These are phyloP conservation scores for Phylloporus rhodoxanthus DNA, from an alignment of 768 basidiomycete species.

Conservation along the genomic window DNA sequence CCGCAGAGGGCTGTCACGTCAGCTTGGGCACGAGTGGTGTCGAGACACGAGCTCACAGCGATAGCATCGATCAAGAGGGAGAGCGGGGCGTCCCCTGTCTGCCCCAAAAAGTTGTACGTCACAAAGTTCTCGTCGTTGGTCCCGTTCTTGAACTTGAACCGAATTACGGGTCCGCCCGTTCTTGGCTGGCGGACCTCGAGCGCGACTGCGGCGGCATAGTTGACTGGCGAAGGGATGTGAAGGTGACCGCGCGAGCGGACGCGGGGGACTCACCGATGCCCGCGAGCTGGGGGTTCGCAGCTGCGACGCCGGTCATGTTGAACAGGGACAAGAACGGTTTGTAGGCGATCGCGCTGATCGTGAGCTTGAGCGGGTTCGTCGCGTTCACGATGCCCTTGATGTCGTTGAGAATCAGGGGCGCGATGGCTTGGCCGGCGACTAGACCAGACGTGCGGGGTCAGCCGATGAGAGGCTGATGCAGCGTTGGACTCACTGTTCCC, in stretches of 20 bases:
- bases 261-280: slow-evolving; percentile 43
- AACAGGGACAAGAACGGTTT: slow-evolving; percentile 76
- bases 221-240: slow-evolving; percentile 35
- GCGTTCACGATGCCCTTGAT: slow-evolving; percentile 47
- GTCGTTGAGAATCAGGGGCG: slow-evolving; percentile 53
- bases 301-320: slow-evolving; percentile 62
- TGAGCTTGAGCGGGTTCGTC: slow-evolving; percentile 50
- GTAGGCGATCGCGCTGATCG: slow-evolving; percentile 60
- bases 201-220: slow-evolving; percentile 54
- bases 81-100: slow-evolving; percentile 47
- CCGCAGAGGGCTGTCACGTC: slow-evolving; percentile 38
- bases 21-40: background rate
- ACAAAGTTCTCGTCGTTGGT: slow-evolving; percentile 41
- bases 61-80: slow-evolving; percentile 43
- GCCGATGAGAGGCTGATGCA: background rate
- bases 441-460: background rate
- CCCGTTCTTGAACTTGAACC: slow-evolving; percentile 69
- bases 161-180: slow-evolving; percentile 44
- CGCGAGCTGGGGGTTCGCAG: slow-evolving; percentile 46
- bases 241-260: background rate
- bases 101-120: slow-evolving; percentile 43
- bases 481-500: slow-evolving; percentile 48
- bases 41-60: slow-evolving; percentile 24
- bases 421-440: slow-evolving; percentile 65
- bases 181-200: slow-evolving; percentile 53